Evolutionary conservation across 257 asterid species (phyloP).

Genomic region (Capsicum chinense): DNA sequence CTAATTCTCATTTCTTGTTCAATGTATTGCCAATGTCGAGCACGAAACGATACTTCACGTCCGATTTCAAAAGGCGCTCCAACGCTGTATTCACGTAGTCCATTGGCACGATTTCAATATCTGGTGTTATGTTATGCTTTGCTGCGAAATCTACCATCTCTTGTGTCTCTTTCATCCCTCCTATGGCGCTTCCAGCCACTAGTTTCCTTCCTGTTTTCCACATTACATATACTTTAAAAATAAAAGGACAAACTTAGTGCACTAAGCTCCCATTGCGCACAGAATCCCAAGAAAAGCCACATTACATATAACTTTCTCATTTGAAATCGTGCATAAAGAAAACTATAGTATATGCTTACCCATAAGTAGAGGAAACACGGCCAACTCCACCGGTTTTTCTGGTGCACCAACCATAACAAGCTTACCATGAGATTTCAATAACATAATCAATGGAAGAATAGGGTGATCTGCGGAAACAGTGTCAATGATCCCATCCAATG

Average conservation of each 20-base stretch:
- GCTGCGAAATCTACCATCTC: constrained; percentile 40
- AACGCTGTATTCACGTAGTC: constrained; percentile 35
- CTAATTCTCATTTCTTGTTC: neutral
- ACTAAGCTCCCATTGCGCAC: no score
- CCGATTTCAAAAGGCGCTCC: constrained; percentile 37
- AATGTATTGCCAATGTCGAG: constrained; percentile 37
- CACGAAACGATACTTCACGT: constrained; percentile 39
- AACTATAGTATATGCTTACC: constrained; percentile 34
- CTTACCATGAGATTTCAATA: constrained; percentile 58
- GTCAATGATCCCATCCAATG: constrained; percentile 63
- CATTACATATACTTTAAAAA: neutral
- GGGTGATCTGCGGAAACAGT: constrained; percentile 60
- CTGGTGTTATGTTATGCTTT: constrained; percentile 34
- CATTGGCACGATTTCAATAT: constrained; percentile 35
- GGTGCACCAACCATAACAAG: constrained; percentile 66
- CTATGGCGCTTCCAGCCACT: constrained; percentile 37
- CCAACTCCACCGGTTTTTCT: constrained; percentile 59
- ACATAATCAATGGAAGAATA: constrained; percentile 45
- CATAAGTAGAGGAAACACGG: constrained; percentile 44
- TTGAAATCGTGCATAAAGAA: neutral
- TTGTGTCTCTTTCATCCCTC: constrained; percentile 41
- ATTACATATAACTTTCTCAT: neutral
- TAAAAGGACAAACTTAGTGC: no score
- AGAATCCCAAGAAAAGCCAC: neutral
- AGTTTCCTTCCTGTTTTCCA: constrained; percentile 30